Evolutionary conservation across 345 rosid genomes (phyloP), one percentile per base, ranked within the genome.

Genomic region (Heritiera littoralis): DNA sequence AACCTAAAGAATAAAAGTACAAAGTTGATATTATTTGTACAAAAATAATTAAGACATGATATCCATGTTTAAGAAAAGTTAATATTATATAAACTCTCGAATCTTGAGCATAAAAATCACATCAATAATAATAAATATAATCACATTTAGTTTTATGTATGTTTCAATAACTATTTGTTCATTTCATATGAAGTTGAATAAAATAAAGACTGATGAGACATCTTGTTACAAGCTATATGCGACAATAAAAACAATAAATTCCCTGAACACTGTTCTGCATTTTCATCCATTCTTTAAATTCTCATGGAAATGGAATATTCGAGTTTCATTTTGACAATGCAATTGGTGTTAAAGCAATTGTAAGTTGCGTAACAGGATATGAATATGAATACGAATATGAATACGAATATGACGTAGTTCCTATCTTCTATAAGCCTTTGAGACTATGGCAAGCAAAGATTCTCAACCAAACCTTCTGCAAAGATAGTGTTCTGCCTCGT

Each of bases 351-450:
- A 30, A 46, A 48, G 38, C 2, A 1, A 17, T 4, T 15, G 13
- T 48, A 28, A 30, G 75, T 71, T 14, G 75, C 59, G 60, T 71
- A 45, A 12, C 40, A 70, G 58, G 48, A n/a, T 68, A 68, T 46
- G 61, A 60, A 48, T 43, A 3, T 41, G 51, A 41, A 48, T 43
- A 3, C 18, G 51, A 41, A 20, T 69, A 46, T 23, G 63, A 30
- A 48, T 43, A 9, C 10, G 51, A 41, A 5, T 0, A 48, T 0
- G 64, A 30, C 18, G 41, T 30, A 11, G 13, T 63, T 17, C 66
- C 66, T 28, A 49, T 40, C 59, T 41, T 66, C 18, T 23, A n/a
- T 43, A 17, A 17, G 28, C 51, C 30, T 66, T 18, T 9, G 71
- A 41, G 41, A 18, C 18, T 66, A 3, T 18, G 11, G 23, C 13